Base-by-base conservation (phyloP, 169 alveolate genomes). In the Plasmodium coatneyi region DNA sequence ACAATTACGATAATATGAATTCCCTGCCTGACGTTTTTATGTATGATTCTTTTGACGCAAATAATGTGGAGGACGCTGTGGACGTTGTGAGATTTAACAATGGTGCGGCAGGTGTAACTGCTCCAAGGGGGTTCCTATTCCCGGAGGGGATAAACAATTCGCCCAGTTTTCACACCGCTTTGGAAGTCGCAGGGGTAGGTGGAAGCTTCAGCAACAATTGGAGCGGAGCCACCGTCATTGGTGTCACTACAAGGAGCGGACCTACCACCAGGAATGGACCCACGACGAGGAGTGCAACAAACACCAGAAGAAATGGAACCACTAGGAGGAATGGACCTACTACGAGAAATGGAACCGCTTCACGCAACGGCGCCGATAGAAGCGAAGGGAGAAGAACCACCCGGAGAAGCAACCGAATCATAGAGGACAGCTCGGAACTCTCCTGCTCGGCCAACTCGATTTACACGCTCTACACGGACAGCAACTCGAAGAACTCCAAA, bases 401-500 rank as follows among this genome's bases (percentile, higher is more conserved):
- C 2, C 78, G 66, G 5, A 52, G 41, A 19, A 86, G 41, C 30
- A 74, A 54, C 41, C 34, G 70, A 78, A 86, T 74, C 16, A 86
- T 86, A 14, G 93, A 86, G 41, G 93, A 86, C 66, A 74, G 93
- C 25, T 86, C 93, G 25, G 93, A 86, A 43, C 14, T 25, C n/a
- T 25, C 93, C 56, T 74, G 74, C 25, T 86, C 93, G 30, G 71
- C 54, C 43, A 86, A 86, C n/a, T 74, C 93, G 1, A 76, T 86
- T 1, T 86, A 86, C 32, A 86, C 93, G 0, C 46, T 86, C 22
- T 86, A 86, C 46, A 86, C 86, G 14, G 87, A 86, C n/a, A 86
- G 93, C 28, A 76, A 86, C 60, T 84, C 93, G 71, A 25, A 34
- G 34, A 49, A n/a, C 46, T 86, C 93, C 16, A 16, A 9, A 0